Base-by-base conservation (phyloP, 306 rosid species). In the Castanospermum australe region DNA sequence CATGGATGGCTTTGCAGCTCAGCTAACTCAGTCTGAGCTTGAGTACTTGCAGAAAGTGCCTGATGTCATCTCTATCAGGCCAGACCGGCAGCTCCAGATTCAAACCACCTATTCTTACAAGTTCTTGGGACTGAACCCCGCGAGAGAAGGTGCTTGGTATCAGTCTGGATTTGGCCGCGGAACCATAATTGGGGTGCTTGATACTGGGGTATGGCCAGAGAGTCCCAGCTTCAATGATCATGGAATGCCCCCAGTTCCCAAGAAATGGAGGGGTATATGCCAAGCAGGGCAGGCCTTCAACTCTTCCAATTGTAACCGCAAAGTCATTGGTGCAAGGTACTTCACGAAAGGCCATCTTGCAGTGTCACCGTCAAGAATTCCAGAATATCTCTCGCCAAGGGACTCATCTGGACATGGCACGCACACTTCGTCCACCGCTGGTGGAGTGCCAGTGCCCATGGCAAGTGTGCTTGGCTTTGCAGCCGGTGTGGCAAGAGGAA, bases 171-270 rank as follows among this genome's bases (percentile, higher is more conserved):
- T 90, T 35, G 98, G 97, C 6, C 81, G 80, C 1, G 94, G 98
- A 60, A 81, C 90, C 18, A 92, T 94, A 57, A 88, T 94, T 59
- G 98, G 98, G 0, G 87, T 94, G 38, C 97, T 94, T 56, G 98
- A 94, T 30, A 94, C 97, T 0, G 97, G 98, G 68, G 93, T 94
- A 55, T 92, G 97, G 97, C 98, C 97, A 0, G 98, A 92, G 80
- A 88, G 92, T 86, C 97, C 97, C 2, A 92, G 98, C 88, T 92
- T 92, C 78, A 35, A 75, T 25, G 98, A 94, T 61, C 79, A 51
- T 9, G 89, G 83, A 5, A 94, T 94, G 97, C 98, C 97, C 8
- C 89, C 77, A 21, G 78, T 89, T 84, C 98, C 98, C 0, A 79
- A 71, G 64, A 90, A 85, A 82, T 94, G 98, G 98, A 80, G 79